phyloP scores from a whole-genome alignment of 1,139 yeast species.

The Diutina pseudorugosa region DNA sequence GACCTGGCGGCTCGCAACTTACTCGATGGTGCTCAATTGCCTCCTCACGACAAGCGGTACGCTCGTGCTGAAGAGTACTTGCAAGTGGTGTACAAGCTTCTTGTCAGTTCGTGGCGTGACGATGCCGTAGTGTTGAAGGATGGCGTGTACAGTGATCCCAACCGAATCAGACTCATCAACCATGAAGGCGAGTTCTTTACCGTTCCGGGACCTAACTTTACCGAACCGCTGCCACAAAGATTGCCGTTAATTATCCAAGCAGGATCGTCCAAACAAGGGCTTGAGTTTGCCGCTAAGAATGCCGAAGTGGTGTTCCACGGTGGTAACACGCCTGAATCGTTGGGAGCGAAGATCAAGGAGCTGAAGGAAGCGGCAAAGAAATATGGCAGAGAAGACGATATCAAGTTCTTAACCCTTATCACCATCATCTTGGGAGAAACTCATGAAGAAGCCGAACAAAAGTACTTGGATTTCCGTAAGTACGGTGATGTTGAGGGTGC shows the following conservation, averaged over 20 bases:
- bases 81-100: constrained; percentile 26
- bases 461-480: constrained; percentile 17
- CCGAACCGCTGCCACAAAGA: constrained; percentile 34
- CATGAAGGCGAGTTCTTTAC: constrained; percentile 27
- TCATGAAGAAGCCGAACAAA: constrained; percentile 22
- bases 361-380: constrained; percentile 19
- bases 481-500: constrained; percentile 29
- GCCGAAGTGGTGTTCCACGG: constrained; percentile 32
- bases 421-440: constrained; percentile 24
- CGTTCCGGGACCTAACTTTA: constrained; percentile 32
- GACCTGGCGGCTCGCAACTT: constrained; percentile 30
- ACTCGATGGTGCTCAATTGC: constrained; percentile 21
- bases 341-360: constrained; percentile 16
- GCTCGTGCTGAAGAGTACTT: constrained; percentile 30
- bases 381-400: constrained; percentile 20
- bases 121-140: constrained; percentile 25
- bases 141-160: constrained; percentile 27
- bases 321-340: constrained; percentile 17
- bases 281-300: constrained; percentile 31
- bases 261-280: constrained; percentile 34
- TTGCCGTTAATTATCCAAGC: constrained; percentile 36
- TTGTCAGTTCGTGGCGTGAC: constrained; percentile 34
- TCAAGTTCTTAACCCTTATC: constrained; percentile 22
- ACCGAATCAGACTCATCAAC: constrained; percentile 26
- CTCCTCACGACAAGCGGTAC: constrained; percentile 28